phyloP scores from a whole-genome alignment of 495 filamentous ascomycete species.

The Podospora comata region DNA sequence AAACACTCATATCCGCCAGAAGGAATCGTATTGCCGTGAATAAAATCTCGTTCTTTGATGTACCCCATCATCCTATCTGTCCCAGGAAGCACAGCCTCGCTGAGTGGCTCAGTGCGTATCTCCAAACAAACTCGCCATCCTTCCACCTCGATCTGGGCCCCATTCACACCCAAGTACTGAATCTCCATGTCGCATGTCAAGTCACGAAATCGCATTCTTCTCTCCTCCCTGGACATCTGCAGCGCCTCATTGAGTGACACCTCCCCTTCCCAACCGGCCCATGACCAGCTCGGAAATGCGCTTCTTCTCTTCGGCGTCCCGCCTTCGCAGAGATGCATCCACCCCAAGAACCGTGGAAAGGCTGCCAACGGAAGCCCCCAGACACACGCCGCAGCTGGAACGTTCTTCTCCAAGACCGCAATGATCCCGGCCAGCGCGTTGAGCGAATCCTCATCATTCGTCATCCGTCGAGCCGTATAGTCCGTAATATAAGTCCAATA shows the following conservation, averaged over 20 bases:
- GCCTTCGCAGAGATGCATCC: not conserved
- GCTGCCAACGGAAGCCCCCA: not conserved
- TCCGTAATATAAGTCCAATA: not conserved
- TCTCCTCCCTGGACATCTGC: not conserved
- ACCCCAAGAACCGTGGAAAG: not conserved
- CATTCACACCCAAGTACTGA: not conserved
- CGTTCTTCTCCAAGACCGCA: not conserved
- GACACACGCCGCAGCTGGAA: not conserved
- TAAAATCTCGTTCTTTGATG: not conserved
- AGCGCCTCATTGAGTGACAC: not conserved
- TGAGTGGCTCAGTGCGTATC: not conserved
- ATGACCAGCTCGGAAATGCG: not conserved
- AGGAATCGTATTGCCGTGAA: not conserved
- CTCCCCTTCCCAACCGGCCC: not conserved
- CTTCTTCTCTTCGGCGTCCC: not conserved
- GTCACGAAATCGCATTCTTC: not conserved
- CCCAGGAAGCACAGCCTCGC: not conserved
- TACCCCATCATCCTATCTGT: not conserved
- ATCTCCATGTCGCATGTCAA: not conserved
- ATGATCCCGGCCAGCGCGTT: not conserved
- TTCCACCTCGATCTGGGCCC: not conserved
- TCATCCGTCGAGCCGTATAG: not conserved
- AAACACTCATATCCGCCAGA: not conserved
- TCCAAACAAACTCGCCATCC: not conserved
- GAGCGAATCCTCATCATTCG: not conserved